Base-by-base conservation (phyloP, 31 red algal genomes). In the Endocladia muricata region DNA sequence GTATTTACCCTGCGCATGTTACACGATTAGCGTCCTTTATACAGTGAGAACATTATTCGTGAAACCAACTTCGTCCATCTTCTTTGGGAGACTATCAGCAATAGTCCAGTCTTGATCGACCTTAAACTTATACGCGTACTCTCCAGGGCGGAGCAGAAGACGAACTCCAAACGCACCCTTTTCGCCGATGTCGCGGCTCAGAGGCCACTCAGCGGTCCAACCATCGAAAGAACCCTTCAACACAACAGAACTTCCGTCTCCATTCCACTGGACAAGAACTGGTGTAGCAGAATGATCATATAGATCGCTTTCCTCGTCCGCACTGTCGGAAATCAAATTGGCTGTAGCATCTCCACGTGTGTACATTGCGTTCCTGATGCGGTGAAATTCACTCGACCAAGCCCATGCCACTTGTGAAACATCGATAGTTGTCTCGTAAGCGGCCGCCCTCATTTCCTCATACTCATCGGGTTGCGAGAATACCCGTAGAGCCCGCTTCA, bases 201-300 rank as follows among this genome's bases (percentile, higher is more conserved):
- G 61, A 25, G 91, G 88, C 96, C 92, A 99, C 43, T 91, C 86
- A 28, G 85, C 71, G 4, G 82, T 67, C 96, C 96, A 99, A 37
- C 81, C 77, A 74, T 99, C 96, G 63, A 95, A 99, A 1, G 96
- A 94, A 34, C 96, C 96, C 82, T 99, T 99, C 58, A 99, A 39
- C 4, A 77, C 65, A 51, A 99, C 86, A 60, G 29, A 73, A 28
- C 75, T 65, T n/a, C 81, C 87, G 19, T 33, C 70, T 3, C 81
- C 90, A 57, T 31, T 30, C 89, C 92, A 94, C 57, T 81, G 37
- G 29, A 93, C 55, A 37, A 74, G 19, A 0, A 83, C 90, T 28
- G 78, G 85, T 28, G 34, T 44, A n/a, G 89, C 59, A 44, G 58
- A 44, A n/a, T 61, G 60, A 36, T 90, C 88, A 42, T 89, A 80